Percentiles rank a stretch among this genome's conserved stretches.
Evolutionary conservation across 768 basidiomycete genomes (phyloP).

Genomic region (Lactifluus volemus): DNA sequence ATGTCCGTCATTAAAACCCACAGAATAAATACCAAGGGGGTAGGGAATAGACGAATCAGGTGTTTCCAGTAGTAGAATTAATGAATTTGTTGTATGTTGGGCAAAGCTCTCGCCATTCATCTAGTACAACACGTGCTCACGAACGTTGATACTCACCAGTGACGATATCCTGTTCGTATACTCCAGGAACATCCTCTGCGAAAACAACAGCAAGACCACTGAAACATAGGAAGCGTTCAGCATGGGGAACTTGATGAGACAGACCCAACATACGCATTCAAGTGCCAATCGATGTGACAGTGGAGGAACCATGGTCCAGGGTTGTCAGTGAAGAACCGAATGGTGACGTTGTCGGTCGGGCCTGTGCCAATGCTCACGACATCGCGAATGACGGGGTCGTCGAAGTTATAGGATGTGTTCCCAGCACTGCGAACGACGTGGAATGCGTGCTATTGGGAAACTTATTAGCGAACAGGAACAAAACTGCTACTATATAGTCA

Average conservation of each 20-base stretch:
- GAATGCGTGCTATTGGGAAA: conserved; percentile 17
- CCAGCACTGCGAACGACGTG: conserved; percentile 20
- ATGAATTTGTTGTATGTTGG: conserved; percentile 7
- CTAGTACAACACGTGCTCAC: background rate
- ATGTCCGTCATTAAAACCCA: too few species aligned
- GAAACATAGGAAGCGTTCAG: background rate
- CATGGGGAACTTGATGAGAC: background rate
- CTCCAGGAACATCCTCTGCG: conserved; percentile 13
- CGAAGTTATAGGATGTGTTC: conserved; percentile 16
- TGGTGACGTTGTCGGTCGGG: conserved; percentile 11
- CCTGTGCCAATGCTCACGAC: conserved; percentile 27
- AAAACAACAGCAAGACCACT: conserved; percentile 19
- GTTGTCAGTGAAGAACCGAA: conserved; percentile 27
- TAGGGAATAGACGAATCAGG: background rate
- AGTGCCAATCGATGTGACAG: conserved; percentile 29
- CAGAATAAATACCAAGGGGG: background rate
- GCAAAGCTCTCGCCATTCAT: conserved; percentile 11
- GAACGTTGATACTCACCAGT: background rate
- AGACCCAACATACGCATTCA: conserved; percentile 11
- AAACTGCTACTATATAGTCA: background rate
- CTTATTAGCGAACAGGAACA: background rate
- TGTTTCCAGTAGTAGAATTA: background rate
- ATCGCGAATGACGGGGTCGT: conserved; percentile 40
- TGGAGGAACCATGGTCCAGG: conserved; percentile 26
- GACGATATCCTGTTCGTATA: background rate